Conservation (phyloP, 2,329 filamentous ascomycete genomes). For the Scytalidium lignicola region DNA sequence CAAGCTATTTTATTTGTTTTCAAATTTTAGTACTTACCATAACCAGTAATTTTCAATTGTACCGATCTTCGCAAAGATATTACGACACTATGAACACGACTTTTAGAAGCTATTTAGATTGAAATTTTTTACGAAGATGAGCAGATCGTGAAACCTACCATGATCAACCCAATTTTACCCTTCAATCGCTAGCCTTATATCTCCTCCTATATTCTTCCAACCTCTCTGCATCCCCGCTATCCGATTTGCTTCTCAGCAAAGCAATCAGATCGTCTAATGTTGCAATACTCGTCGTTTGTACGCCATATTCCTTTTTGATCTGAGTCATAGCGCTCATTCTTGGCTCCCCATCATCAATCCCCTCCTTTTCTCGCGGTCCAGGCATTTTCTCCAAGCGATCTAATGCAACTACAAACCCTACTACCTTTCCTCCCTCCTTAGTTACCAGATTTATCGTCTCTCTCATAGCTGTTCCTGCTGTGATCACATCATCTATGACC, state of each 20-base stretch:
- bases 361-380: neutral
- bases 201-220: constrained; percentile 61
- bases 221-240: constrained; percentile 55
- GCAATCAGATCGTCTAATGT: constrained; percentile 76
- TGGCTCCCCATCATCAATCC: constrained; percentile 58
- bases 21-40: too few relatives aligned
- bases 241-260: constrained; percentile 56
- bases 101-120: too few relatives aligned
- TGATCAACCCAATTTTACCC: too few relatives aligned
- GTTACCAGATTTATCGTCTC: constrained; percentile 59
- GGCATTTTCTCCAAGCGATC: constrained; percentile 34
- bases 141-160: too few relatives aligned
- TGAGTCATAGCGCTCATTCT: constrained; percentile 80
- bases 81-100: too few relatives aligned
- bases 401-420: constrained; percentile 58
- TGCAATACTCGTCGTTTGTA: constrained; percentile 77
- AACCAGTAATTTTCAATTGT: too few relatives aligned
- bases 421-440: constrained; percentile 54
- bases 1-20: too few relatives aligned
- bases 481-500: constrained; percentile 66
- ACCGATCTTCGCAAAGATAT: too few relatives aligned
- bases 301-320: constrained; percentile 71
- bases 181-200: neutral
- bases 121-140: too few relatives aligned
- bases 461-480: constrained; percentile 59